Base-by-base conservation (phyloP, 768 basidiomycete species). In the Hortiboletus flavorubellus region DNA sequence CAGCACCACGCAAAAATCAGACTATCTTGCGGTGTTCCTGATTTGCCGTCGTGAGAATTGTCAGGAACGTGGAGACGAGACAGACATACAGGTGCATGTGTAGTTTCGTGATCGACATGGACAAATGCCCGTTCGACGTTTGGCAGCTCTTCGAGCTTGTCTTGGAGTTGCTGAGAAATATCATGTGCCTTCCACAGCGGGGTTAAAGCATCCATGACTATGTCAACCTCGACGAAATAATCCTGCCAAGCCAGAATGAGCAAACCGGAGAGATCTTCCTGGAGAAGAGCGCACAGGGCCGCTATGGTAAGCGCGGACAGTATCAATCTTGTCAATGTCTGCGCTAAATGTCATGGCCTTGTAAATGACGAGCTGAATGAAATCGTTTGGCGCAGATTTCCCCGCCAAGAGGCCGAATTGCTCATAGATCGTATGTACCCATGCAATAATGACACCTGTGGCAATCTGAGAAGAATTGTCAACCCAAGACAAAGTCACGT, bases 181-280 rank as follows among this genome's bases (percentile, higher is more conserved):
- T 93, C 91, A 67, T 93, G 91, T 18, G 92, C 91, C 69, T 86
- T 87, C 86, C 88, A 91, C 1, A 98, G 75, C 0, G 93, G 91
- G 26, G 93, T 97, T 54, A 84, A 83, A 10, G 87, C 87, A 56
- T 86, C 81, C 87, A 98, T 91, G 41, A 98, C 95, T 44, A 98
- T 82, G 69, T 99, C 97, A 14, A 98, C 80, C 72, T 98, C 97
- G 43, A 98, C 94, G 66, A 94, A 91, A 67, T 93, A 96, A 55
- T 92, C 82, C 87, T 89, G 63, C 49, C 5, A 31, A 41, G 18
- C 38, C 33, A 15, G 35, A 53, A 54, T 62, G 14, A 60, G 29
- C 16, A 23, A 30, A 34, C 12, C 1, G 11, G 11, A 5, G 35
- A 38, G 5, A 29, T 18, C 3, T 1, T 21, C 31, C 29, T 4